Evolutionary conservation across 176 grass and related monocot species (phyloP).

Genomic region (Thalia dealbata): DNA sequence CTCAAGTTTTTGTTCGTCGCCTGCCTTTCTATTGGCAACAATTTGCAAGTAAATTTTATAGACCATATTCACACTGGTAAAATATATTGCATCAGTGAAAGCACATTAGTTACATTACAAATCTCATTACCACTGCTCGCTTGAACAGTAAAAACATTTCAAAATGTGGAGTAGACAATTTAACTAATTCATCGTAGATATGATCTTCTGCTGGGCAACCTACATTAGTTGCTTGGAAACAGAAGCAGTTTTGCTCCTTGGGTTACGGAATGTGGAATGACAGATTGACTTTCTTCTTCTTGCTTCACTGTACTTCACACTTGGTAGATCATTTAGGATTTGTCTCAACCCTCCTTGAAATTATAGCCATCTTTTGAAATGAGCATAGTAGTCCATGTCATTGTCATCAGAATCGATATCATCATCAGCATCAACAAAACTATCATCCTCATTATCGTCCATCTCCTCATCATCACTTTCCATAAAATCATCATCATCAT

Average conservation of each 20-base stretch:
- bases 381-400: constrained; percentile 1
- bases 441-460: constrained; percentile 1
- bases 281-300: neutral
- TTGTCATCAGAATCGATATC: neutral
- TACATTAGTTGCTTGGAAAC: neutral
- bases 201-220: neutral
- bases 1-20: no score
- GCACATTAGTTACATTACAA: neutral
- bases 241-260: neutral
- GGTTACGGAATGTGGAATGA: neutral
- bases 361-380: neutral
- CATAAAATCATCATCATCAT: neutral
- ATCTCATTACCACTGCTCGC: neutral
- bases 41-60: no score
- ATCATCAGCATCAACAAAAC: neutral
- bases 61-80: no score
- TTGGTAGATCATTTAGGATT: neutral
- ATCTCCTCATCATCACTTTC: neutral
- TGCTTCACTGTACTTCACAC: neutral
- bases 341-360: neutral
- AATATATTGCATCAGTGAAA: neutral
- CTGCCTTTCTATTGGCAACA: no score
- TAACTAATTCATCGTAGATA: neutral
- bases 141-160: neutral
- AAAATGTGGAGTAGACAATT: neutral